phyloP scores from a whole-genome alignment of 306 rosid species.

The Biancaea sappan region DNA sequence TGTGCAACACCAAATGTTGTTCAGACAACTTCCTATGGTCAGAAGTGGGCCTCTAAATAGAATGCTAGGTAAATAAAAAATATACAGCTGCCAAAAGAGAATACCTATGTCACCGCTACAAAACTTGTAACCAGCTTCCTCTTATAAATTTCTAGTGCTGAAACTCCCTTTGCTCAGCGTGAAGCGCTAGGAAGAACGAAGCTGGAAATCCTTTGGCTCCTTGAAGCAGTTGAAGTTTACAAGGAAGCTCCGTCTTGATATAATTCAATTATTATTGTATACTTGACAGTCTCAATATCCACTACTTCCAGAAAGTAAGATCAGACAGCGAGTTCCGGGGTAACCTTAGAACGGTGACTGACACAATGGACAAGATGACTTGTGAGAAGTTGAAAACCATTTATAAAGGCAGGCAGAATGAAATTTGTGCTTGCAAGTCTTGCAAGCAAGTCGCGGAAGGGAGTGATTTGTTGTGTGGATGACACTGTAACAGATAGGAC shows the following conservation, averaged over 20 bases:
- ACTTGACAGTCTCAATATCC: conserved; percentile 9
- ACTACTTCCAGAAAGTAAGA: conserved; percentile 10
- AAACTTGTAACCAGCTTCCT: conserved; percentile 16
- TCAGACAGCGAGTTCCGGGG: background rate
- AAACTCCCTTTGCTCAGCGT: background rate
- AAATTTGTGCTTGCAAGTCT: conserved; percentile 97
- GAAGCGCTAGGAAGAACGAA: conserved; percentile 24
- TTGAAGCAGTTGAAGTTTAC: background rate
- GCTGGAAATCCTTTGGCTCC: conserved; percentile 11
- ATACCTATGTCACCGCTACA: conserved; percentile 1
- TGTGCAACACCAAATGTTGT: conserved; percentile 25
- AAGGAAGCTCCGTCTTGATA: conserved; percentile 15
- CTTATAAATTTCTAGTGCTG: conserved; percentile 5
- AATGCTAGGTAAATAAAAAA: conserved; percentile 2
- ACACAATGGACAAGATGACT: conserved; percentile 92
- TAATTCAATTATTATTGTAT: background rate
- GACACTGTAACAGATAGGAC: conserved; percentile 97
- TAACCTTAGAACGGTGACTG: conserved; percentile 84
- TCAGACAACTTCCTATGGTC: conserved; percentile 19
- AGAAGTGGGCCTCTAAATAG: conserved; percentile 29
- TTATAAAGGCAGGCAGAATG: conserved; percentile 92
- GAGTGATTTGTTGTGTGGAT: conserved; percentile 89
- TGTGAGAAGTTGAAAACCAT: conserved; percentile 97
- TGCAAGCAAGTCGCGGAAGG: conserved; percentile 95
- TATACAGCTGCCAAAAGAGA: background rate